These are phyloP conservation scores for Conoideocrella luteorostrata DNA, from an alignment of 2,329 filamentous ascomycete genomes.

Conservation along the genomic window DNA sequence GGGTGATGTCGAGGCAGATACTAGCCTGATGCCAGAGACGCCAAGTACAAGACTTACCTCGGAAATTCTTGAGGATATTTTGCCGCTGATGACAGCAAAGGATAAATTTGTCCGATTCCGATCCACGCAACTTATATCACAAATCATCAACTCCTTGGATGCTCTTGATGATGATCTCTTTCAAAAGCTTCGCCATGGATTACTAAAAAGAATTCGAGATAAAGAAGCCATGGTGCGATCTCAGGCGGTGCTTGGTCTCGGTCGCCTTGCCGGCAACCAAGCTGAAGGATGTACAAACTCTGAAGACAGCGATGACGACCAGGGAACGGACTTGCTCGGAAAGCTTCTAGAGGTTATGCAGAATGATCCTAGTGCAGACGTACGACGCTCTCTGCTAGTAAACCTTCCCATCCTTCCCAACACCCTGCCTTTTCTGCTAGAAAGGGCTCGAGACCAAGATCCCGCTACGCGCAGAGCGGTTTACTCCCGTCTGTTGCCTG, in stretches of 20 bases:
- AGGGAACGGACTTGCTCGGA: conserved; percentile 64
- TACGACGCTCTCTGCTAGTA: conserved; percentile 77
- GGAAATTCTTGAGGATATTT: conserved; percentile 63
- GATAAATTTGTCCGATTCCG: conserved; percentile 91
- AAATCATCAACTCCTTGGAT: conserved; percentile 87
- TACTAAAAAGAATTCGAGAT: conserved; percentile 82
- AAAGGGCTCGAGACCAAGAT: conserved; percentile 86
- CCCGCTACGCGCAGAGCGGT: conserved; percentile 75
- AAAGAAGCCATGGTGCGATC: conserved; percentile 90
- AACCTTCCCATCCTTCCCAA: conserved; percentile 82
- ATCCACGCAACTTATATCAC: conserved; percentile 81
- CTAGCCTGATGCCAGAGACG: conserved; percentile 69
- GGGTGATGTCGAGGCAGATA: conserved; percentile 59
- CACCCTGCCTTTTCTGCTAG: conserved; percentile 80
- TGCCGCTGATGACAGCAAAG: conserved; percentile 75
- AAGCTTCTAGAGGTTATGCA: conserved; percentile 85
- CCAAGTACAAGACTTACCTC: conserved; percentile 75
- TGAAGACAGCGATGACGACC: conserved; percentile 60
- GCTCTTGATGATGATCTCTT: conserved; percentile 90
- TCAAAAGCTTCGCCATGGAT: conserved; percentile 67
- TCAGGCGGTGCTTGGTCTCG: conserved; percentile 87
- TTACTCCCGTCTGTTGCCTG: conserved; percentile 80
- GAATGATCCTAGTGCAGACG: conserved; percentile 91
- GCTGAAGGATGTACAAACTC: conserved; percentile 64
- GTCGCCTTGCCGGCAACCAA: conserved; percentile 72